Conservation (phyloP, 495 filamentous ascomycete species). For the Penicillium flavigenum region DNA sequence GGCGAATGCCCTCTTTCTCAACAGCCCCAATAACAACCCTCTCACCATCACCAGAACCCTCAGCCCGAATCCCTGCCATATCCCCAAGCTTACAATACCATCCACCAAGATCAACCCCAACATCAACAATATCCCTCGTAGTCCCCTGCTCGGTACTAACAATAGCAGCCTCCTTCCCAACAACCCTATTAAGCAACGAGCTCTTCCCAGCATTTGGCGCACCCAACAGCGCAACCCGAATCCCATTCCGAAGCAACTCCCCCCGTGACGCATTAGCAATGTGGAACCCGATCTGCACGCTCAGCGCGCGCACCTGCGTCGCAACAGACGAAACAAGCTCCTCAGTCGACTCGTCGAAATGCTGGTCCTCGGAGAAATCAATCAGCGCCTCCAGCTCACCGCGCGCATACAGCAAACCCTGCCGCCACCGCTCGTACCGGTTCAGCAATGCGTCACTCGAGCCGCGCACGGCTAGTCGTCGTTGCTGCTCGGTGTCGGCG, state of each 20-base stretch:
- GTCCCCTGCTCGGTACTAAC: constrained; percentile 90
- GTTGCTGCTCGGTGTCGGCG: constrained; percentile 92
- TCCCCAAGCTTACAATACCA: constrained; percentile 88
- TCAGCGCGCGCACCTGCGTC: constrained; percentile 57
- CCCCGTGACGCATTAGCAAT: constrained; percentile 75
- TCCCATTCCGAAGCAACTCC: constrained; percentile 82
- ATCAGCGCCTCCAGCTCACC: constrained; percentile 94
- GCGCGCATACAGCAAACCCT: constrained; percentile 71
- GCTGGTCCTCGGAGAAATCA: constrained; percentile 95
- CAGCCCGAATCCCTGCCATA: constrained; percentile 73
- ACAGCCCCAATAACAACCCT: constrained; percentile 61
- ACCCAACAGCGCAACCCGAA: constrained; percentile 80
- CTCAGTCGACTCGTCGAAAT: constrained; percentile 85
- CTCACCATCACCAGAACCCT: constrained; percentile 28
- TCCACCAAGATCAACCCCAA: constrained; percentile 84
- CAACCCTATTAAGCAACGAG: constrained; percentile 83
- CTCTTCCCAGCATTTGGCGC: constrained; percentile 96
- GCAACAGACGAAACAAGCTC: constrained; percentile 69
- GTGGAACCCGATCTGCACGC: constrained; percentile 61
- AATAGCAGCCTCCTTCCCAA: constrained; percentile 92
- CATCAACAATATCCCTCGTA: constrained; percentile 90
- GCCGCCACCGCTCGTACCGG: constrained; percentile 83
- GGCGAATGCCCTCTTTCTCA: constrained; percentile 85
- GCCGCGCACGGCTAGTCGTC: constrained; percentile 78
- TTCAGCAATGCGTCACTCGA: constrained; percentile 66